Percentiles rank a stretch among this genome's conserved stretches.
phyloP scores from a whole-genome alignment of 306 rosid species.

The Cyamopsis tetragonoloba region DNA sequence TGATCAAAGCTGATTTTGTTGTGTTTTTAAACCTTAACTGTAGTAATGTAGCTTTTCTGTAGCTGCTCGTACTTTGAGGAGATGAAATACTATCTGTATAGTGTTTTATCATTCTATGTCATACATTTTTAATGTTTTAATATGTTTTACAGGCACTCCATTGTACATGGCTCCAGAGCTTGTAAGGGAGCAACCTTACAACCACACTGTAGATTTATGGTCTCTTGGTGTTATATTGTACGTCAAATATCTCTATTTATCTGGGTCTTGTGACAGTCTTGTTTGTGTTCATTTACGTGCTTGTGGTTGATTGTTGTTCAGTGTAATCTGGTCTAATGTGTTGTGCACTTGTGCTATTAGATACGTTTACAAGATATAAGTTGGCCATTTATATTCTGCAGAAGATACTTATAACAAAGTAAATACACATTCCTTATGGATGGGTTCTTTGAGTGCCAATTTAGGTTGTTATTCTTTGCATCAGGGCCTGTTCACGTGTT shows the following conservation, averaged over 20 bases:
- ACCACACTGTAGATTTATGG: constrained; percentile 96
- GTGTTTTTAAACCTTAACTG: background rate
- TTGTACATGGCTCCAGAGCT: constrained; percentile 99
- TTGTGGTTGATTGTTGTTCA: background rate
- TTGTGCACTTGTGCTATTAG: background rate
- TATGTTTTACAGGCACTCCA: constrained; percentile 73
- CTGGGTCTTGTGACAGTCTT: constrained; percentile 19
- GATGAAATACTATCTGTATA: background rate
- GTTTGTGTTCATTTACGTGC: constrained; percentile 18
- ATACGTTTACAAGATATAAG: constrained; percentile 8
- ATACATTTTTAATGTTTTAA: no score
- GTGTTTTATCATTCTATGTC: no score
- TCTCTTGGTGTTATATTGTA: constrained; percentile 98
- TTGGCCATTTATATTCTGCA: background rate
- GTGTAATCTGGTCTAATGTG: constrained; percentile 6
- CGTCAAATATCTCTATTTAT: constrained; percentile 28
- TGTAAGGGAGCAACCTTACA: constrained; percentile 95
- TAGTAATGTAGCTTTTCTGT: constrained; percentile 6
- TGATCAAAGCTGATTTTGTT: constrained; percentile 14
- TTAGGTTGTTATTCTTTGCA: background rate
- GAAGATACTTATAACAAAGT: background rate
- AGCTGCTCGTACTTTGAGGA: constrained; percentile 1
- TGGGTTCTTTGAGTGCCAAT: background rate
- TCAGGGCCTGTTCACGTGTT: background rate
- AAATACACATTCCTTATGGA: background rate